Percentiles rank a stretch among this genome's conserved stretches.
These are phyloP conservation scores for Cyberlindnera mrakii DNA, from an alignment of 805 yeast species.

Conservation along the genomic window DNA sequence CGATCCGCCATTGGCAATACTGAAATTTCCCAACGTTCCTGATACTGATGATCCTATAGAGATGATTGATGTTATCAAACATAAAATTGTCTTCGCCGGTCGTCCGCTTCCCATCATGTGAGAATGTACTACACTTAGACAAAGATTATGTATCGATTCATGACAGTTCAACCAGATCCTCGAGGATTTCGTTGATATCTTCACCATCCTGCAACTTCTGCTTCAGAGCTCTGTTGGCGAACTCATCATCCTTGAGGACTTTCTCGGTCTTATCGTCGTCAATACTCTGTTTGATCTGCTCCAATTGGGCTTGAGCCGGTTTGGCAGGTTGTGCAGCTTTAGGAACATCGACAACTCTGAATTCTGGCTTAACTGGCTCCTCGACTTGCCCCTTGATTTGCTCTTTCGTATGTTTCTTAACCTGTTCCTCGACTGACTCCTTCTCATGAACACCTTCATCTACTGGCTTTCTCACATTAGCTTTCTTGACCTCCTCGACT, in stretches of 20 bases:
- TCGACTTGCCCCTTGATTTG: background rate
- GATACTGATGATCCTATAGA: slow-evolving; percentile 31
- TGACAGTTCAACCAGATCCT: slow-evolving; percentile 11
- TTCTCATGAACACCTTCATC: slow-evolving; percentile 5
- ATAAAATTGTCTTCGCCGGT: slow-evolving; percentile 55
- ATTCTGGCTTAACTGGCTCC: background rate
- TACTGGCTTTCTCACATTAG: slow-evolving; percentile 20
- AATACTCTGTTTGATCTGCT: slow-evolving; percentile 6
- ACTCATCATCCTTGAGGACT: no score
- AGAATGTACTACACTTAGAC: slow-evolving; percentile 3
- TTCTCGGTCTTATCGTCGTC: slow-evolving; percentile 1
- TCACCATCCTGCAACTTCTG: slow-evolving; percentile 8
- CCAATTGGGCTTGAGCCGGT: slow-evolving; percentile 17
- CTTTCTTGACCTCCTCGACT: slow-evolving; percentile 15
- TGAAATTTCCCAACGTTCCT: slow-evolving; percentile 35
- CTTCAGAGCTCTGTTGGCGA: slow-evolving; percentile 2
- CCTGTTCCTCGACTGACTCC: background rate
- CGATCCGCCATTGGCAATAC: slow-evolving; percentile 59
- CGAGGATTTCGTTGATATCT: slow-evolving; percentile 12
- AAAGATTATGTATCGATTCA: background rate
- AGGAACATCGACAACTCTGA: slow-evolving; percentile 6
- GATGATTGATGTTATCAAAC: slow-evolving; percentile 52
- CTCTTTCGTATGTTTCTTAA: background rate
- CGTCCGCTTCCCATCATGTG: slow-evolving; percentile 78
- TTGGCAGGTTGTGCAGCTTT: slow-evolving; percentile 22